These are phyloP conservation scores for Saraca asoca DNA, from an alignment of 331 rosid species.

Conservation along the genomic window DNA sequence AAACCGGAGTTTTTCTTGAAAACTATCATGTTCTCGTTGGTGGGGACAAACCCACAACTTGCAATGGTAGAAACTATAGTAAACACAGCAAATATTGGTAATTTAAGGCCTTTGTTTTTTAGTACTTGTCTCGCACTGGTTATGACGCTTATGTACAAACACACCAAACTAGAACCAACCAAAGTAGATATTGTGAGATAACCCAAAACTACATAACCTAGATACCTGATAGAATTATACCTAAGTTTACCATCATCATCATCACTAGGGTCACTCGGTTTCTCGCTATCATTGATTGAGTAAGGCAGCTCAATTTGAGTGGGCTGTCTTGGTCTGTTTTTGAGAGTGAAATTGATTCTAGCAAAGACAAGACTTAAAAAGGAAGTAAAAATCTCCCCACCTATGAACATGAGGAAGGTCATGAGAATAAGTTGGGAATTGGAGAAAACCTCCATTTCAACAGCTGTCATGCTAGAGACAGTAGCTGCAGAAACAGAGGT, in stretches of 20 bases:
- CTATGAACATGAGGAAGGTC: slow-evolving; percentile 46
- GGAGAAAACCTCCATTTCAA: slow-evolving; percentile 55
- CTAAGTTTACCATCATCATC: slow-evolving; percentile 20
- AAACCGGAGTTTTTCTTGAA: slow-evolving; percentile 67
- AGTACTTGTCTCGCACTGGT: slow-evolving; percentile 55
- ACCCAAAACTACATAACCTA: slow-evolving; percentile 45
- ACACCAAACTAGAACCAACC: slow-evolving; percentile 42
- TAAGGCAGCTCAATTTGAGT: no score
- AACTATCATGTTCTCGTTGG: slow-evolving; percentile 72
- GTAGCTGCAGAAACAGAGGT: slow-evolving; percentile 52
- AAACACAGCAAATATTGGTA: slow-evolving; percentile 56
- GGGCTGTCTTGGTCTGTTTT: no score
- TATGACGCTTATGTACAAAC: slow-evolving; percentile 34
- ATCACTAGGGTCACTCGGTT: no score
- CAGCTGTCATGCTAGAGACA: slow-evolving; percentile 48
- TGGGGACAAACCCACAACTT: slow-evolving; percentile 68
- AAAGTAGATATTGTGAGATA: slow-evolving; percentile 45
- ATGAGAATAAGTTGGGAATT: slow-evolving; percentile 48
- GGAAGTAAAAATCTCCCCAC: slow-evolving; percentile 54
- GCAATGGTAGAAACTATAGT: slow-evolving; percentile 61
- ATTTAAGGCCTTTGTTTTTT: slow-evolving; percentile 47
- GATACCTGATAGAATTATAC: slow-evolving; percentile 31
- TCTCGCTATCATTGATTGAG: no score
- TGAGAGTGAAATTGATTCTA: neutral
- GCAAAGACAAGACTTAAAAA: slow-evolving; percentile 28